Evolutionary conservation across 2,329 filamentous ascomycete genomes (phyloP), one percentile per base, ranked within the genome.

Genomic region (Plenodomus lindquistii): DNA sequence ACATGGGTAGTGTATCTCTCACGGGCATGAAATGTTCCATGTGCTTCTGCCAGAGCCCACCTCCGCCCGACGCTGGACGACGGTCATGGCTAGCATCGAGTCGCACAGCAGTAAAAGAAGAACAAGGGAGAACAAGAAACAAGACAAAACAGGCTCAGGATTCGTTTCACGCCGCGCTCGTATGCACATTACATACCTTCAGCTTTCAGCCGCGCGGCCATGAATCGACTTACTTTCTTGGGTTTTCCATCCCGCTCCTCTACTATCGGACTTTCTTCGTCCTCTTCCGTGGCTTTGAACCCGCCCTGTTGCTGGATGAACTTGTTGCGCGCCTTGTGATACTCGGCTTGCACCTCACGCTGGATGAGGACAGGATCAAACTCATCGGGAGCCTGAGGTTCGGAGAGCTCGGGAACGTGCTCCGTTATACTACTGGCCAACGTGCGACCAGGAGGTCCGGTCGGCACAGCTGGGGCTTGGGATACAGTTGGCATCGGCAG

Each of bases 221-320:
- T 89, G 75, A 91, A 91, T 52, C 85, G 82, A 75, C 87, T 91
- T 55, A 90, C 72, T 61, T 81, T 83, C 70, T 81, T 82, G 41
- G 79, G 79, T 52, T 67, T 67, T 1, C 81, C 82, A 37, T 85
- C 84, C 20, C 82, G 79, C 60, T 91, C 84, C 44, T 86, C 85
- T 37, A 91, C 77, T 1, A 87, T 83, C 43, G 88, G 81, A 16
- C 82, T 76, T 38, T 80, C 81, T 43, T 83, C 79, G 50, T 90
- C 85, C 50, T 88, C 84, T 59, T 91, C 83, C 48, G 84, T 81
- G 2, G 69, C 61, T 61, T 88, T 75, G 70, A 96, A 96, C 2
- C 91, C 91, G 42, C 91, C 91, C 61, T 94, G 85, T 60, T 85
- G 82, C 59, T 91, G 85, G 44, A 97, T 91, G 73, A 95, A 86